Percentiles rank a stretch among this genome's conserved stretches.
These are phyloP conservation scores for Ceratocystis cubensis DNA, from an alignment of 2,329 filamentous ascomycete genomes.

Conservation along the genomic window DNA sequence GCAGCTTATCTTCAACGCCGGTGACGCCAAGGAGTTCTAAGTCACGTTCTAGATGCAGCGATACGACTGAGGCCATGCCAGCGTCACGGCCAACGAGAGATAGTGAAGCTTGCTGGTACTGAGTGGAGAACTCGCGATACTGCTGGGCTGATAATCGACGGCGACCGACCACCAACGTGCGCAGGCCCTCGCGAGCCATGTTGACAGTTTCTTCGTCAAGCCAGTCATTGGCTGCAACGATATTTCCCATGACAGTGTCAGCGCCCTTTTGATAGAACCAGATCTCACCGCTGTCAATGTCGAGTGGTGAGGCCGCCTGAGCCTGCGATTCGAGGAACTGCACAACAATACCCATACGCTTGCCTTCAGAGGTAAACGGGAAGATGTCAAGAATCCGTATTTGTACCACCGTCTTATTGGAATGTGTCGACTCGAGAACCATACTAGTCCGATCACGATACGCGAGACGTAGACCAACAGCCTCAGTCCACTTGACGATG, in stretches of 20 bases:
- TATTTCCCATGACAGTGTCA: constrained; percentile 94
- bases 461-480: constrained; percentile 70
- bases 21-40: constrained; percentile 93
- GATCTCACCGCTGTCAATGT: constrained; percentile 58
- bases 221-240: constrained; percentile 95
- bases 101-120: constrained; percentile 68
- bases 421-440: constrained; percentile 63
- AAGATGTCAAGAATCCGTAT: constrained; percentile 89
- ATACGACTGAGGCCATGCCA: constrained; percentile 68
- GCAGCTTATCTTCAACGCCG: constrained; percentile 92
- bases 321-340: constrained; percentile 57
- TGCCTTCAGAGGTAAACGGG: constrained; percentile 94
- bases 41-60: constrained; percentile 70
- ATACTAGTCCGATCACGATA: constrained; percentile 82
- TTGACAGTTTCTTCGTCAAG: constrained; percentile 98
- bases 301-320: constrained; percentile 29
- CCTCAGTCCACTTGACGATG: constrained; percentile 91
- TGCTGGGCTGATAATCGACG: constrained; percentile 68
- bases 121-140: constrained; percentile 66
- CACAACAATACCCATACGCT: constrained; percentile 95
- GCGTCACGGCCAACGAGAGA: constrained; percentile 67
- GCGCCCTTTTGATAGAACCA: constrained; percentile 99
- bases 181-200: constrained; percentile 92
- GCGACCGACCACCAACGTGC: constrained; percentile 88
- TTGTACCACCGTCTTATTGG: constrained; percentile 61